Evolutionary conservation across 306 rosid genomes (phyloP).

Genomic region (Dryas drummondii): DNA sequence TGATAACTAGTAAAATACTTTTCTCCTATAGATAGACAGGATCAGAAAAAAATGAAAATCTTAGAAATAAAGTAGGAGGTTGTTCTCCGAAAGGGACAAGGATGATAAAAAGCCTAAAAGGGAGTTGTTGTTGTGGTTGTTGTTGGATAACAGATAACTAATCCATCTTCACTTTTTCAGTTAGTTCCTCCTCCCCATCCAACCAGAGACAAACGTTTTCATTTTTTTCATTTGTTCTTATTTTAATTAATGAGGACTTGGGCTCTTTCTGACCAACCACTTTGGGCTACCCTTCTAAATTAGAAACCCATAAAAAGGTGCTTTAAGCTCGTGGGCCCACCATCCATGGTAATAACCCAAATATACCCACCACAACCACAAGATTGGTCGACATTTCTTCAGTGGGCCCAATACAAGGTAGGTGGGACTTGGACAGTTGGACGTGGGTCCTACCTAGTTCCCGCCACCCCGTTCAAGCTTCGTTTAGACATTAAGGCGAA

Average conservation of each 20-base stretch:
- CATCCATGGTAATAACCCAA: background rate
- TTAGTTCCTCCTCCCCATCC: background rate
- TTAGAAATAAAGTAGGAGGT: no score
- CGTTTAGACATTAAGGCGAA: no score
- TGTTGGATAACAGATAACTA: background rate
- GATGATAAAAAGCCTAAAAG: background rate
- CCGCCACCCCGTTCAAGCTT: no score
- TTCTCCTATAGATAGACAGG: no score
- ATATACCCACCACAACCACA: background rate
- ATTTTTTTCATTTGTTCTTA: background rate
- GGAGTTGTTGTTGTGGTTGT: background rate
- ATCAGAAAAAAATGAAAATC: no score
- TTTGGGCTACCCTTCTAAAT: background rate
- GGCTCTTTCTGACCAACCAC: constrained; percentile 25
- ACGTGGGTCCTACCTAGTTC: background rate
- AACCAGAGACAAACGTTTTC: background rate
- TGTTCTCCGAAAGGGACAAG: no score
- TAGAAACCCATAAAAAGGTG: background rate
- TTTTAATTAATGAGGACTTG: constrained; percentile 6
- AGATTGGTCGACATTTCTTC: background rate
- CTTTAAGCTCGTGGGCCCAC: background rate
- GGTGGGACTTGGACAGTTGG: background rate
- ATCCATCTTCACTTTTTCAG: background rate
- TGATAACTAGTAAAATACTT: no score
- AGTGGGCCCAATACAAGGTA: background rate